Conservation (phyloP, 345 rosid genomes). For the Pugionium cornutum region DNA sequence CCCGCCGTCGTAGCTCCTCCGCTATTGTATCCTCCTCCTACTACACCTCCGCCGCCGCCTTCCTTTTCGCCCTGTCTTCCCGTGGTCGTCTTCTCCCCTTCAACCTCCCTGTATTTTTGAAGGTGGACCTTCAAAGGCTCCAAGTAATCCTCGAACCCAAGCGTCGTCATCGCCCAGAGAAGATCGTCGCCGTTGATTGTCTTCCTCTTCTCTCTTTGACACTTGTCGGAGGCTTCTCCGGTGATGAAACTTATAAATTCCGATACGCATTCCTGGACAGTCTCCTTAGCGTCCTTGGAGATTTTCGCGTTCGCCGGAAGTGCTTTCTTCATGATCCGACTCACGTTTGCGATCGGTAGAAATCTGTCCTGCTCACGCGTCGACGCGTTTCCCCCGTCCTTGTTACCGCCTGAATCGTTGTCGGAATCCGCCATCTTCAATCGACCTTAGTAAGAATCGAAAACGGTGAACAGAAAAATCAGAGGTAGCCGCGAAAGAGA, state of each 20-base stretch:
- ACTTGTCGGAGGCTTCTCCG: slow-evolving; percentile 77
- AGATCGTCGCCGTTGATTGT: slow-evolving; percentile 78
- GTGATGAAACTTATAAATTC: slow-evolving; percentile 79
- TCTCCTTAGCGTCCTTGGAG: slow-evolving; percentile 76
- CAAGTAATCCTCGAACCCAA: slow-evolving; percentile 73
- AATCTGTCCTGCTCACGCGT: slow-evolving; percentile 64
- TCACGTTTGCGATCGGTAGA: slow-evolving; percentile 70
- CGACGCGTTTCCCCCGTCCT: slow-evolving; percentile 47
- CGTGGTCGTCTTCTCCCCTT: slow-evolving; percentile 56
- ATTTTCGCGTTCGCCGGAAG: slow-evolving; percentile 74
- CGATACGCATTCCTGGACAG: slow-evolving; percentile 78
- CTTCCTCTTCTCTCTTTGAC: slow-evolving; percentile 71
- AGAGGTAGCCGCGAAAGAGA: slow-evolving; percentile 5
- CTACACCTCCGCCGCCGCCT: slow-evolving; percentile 44
- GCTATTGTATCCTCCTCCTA: slow-evolving; percentile 42
- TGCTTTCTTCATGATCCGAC: slow-evolving; percentile 78
- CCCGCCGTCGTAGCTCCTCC: slow-evolving; percentile 41
- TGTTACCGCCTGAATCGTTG: slow-evolving; percentile 61
- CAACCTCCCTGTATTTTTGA: slow-evolving; percentile 71
- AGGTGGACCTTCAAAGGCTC: slow-evolving; percentile 66
- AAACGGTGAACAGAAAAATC: background rate
- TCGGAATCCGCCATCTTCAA: slow-evolving; percentile 68
- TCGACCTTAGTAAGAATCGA: background rate
- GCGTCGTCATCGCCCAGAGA: slow-evolving; percentile 79
- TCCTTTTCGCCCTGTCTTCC: slow-evolving; percentile 48